A percentile compares a stretch with the other conserved stretches of the same genome.
phyloP scores from a whole-genome alignment of 805 yeast genomes.

The Myxozyma mucilagina region DNA sequence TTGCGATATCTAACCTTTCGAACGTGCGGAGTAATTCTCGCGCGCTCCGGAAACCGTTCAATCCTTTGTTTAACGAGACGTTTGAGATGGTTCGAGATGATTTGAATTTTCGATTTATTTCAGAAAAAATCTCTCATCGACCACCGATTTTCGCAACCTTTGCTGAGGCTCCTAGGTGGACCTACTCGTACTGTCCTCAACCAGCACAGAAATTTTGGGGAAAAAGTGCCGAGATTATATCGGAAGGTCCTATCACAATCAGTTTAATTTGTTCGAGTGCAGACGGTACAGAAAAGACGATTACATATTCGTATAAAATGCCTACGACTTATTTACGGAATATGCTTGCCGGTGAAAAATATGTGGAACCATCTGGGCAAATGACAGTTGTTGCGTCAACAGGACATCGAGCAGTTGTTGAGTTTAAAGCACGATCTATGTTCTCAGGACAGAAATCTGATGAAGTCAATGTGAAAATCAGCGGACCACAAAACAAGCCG shows the following conservation, averaged over 20 bases:
- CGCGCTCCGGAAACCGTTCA: slow-evolving; percentile 84
- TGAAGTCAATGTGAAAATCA: slow-evolving; percentile 49
- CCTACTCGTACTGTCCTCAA: slow-evolving; percentile 48
- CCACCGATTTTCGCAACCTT: slow-evolving; percentile 84
- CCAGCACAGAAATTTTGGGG: slow-evolving; percentile 95
- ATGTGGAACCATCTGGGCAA: slow-evolving; percentile 78
- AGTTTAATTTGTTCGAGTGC: slow-evolving; percentile 44
- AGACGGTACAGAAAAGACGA: slow-evolving; percentile 18
- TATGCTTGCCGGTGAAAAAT: slow-evolving; percentile 91
- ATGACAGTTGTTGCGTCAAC: slow-evolving; percentile 61
- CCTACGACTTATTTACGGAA: slow-evolving; percentile 84
- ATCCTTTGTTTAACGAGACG: slow-evolving; percentile 92
- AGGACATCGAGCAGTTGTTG: slow-evolving; percentile 70
- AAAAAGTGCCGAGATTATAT: slow-evolving; percentile 79
- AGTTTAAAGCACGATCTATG: slow-evolving; percentile 79
- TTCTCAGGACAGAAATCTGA: slow-evolving; percentile 80
- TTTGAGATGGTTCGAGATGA: slow-evolving; percentile 87
- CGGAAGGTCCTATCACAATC: slow-evolving; percentile 67
- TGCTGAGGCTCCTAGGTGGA: slow-evolving; percentile 74
- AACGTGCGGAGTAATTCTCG: slow-evolving; percentile 72
- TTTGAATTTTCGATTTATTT: slow-evolving; percentile 65
- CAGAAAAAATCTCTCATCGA: slow-evolving; percentile 86
- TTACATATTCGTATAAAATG: slow-evolving; percentile 66
- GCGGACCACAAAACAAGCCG: slow-evolving; percentile 41
- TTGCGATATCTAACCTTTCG: slow-evolving; percentile 75